Evolutionary conservation across 2,329 filamentous ascomycete species (phyloP).

Genomic region (Arthrobotrys sinensis): DNA sequence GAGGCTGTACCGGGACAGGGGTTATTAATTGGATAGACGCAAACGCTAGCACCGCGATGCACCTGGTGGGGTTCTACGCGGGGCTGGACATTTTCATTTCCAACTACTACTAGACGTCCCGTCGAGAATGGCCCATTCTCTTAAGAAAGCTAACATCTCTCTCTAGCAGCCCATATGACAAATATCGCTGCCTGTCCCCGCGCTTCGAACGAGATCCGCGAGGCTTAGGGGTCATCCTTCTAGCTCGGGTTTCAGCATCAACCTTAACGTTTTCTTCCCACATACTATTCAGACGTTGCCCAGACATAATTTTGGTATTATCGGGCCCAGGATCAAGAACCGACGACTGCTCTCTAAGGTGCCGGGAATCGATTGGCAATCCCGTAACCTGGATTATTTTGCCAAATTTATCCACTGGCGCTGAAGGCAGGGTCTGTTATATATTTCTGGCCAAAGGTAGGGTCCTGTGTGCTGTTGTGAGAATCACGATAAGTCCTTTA

Average conservation of each 20-base stretch:
- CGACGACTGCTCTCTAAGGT: conserved; percentile 15
- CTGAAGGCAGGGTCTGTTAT: conserved; percentile 29
- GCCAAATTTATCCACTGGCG: conserved; percentile 29
- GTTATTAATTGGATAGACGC: conserved; percentile 30
- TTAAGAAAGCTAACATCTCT: conserved; percentile 46
- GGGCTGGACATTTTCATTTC: conserved; percentile 53
- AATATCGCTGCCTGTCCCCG: conserved; percentile 36
- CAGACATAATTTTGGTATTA: conserved; percentile 20
- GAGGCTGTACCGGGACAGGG: conserved; percentile 35
- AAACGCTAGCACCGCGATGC: conserved; percentile 56
- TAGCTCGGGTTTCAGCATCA: conserved; percentile 12
- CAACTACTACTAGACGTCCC: conserved; percentile 1
- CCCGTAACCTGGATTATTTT: conserved; percentile 21
- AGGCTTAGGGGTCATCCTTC: conserved; percentile 46
- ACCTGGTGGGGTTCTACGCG: conserved; percentile 57
- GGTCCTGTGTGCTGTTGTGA: background rate
- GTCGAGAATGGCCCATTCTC: conserved; percentile 17
- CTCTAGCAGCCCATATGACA: conserved; percentile 46
- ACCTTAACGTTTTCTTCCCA: conserved; percentile 31
- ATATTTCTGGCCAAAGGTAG: conserved; percentile 37
- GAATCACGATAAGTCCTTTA: conserved; percentile 1
- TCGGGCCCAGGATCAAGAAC: conserved; percentile 39
- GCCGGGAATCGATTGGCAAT: conserved; percentile 28
- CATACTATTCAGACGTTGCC: conserved; percentile 13
- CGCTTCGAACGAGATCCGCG: conserved; percentile 40